Base-by-base conservation (phyloP, 2,329 filamentous ascomycete genomes). In the Dothideomycetidae sp. region DNA sequence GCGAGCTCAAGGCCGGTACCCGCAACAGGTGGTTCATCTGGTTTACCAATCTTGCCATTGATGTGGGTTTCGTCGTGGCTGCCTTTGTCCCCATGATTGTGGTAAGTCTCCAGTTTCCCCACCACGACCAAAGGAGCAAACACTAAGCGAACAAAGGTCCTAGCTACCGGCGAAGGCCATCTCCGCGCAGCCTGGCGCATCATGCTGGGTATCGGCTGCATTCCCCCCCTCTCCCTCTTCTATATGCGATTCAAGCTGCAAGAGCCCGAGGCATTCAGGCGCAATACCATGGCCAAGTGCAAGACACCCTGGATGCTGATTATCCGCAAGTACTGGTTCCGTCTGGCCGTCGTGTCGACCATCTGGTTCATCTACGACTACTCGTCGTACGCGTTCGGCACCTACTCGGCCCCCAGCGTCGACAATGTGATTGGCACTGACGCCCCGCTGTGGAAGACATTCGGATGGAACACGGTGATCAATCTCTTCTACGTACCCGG, bases 401-500 rank as follows among this genome's bases (percentile, higher is more conserved):
- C 90, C 50, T 93, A 88, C 61, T 80, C 78, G 0, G 76, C 78
- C 1, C 68, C 75, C 2, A 38, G 28, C 49, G 60, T 88, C 1
- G 57, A 63, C 29, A 75, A 72, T 42, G 69, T 83, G 28, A 72
- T 76, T 33, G 71, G 71, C 5, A 53, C 1, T 68, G 33, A 34
- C 16, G 12, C 73, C 0, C 70, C 78, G 0, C 61, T 92, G 3
- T 84, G 81, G 48, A 80, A 78, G 44, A 61, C 75, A 10, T 84
- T 92, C 41, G 84, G 82, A 29, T 92, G 83, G 83, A 84, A 82
- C 54, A 83, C 78, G 0, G 69, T 92, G 29, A 73, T 88, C 62
- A 90, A 88, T 55, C 59, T 82, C 41, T 93, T 93, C 56, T 88
- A 88, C 55, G 68, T 90, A 32, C 83, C 82, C 0, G 84, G 84